Percentiles rank a stretch among this genome's conserved stretches.
Evolutionary conservation across 495 filamentous ascomycete species (phyloP).

Genomic region (Elasticomyces elasticus): DNA sequence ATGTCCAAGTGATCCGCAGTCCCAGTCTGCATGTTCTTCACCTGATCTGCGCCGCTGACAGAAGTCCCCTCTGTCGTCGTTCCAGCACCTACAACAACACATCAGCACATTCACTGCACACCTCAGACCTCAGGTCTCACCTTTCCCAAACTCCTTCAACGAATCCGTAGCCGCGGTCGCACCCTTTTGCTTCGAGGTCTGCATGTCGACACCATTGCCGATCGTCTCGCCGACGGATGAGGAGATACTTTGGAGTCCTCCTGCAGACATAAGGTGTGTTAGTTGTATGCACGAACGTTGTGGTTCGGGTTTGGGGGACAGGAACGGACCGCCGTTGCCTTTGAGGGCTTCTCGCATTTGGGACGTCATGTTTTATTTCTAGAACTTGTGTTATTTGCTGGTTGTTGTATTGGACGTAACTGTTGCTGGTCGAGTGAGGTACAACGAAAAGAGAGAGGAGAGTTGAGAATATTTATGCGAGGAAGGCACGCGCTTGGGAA

Average conservation of each 20-base stretch:
- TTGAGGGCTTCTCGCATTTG: not conserved
- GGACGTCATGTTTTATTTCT: not conserved
- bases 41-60: constrained; percentile 14
- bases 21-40: constrained; percentile 17
- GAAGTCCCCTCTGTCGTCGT: constrained; percentile 8
- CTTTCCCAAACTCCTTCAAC: constrained; percentile 6
- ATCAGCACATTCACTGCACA: not conserved
- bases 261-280: not conserved
- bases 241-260: constrained; percentile 8
- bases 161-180: constrained; percentile 13
- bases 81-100: not conserved
- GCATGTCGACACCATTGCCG: constrained; percentile 1
- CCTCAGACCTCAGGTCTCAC: no score
- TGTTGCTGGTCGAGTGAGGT: no score
- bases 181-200: constrained; percentile 7
- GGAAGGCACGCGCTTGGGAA: no score
- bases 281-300: not conserved
- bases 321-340: not conserved
- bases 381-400: no score
- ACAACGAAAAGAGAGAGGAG: no score
- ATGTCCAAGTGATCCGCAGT: constrained; percentile 18
- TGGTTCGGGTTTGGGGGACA: not conserved
- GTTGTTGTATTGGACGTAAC: no score
- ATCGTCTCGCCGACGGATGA: constrained; percentile 7
- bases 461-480: no score